Base-by-base conservation (phyloP, 805 yeast genomes). In the Ogataea nonfermentans region DNA sequence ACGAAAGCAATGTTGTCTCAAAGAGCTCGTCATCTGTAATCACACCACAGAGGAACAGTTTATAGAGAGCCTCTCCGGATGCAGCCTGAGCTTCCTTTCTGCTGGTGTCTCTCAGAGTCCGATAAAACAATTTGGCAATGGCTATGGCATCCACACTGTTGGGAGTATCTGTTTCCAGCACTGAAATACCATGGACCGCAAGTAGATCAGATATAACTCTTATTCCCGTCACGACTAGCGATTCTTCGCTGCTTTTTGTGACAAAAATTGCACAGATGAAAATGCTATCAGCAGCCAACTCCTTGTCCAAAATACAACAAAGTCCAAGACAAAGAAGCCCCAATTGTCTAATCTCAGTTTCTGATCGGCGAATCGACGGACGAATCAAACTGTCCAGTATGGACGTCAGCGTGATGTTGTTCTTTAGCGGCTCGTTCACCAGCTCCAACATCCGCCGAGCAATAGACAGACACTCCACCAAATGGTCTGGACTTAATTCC, bases 61-160 rank as follows among this genome's bases (percentile, higher is more conserved):
- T 90, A 53, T 90, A 85, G 17, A 90, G 65, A 0, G 95, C 95
- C 54, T 87, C 95, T 0, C 91, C 95, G 8, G 91, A 84, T 1
- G 79, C 70, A 0, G 91, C 80, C 57, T 87, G 96, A 13, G 88
- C 71, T 19, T 73, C 74, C 1, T 85, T 85, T 49, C 75, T 66
- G 4, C 73, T 73, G 41, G 66, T 67, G 47, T 73, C 73, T 53
- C 77, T 74, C 49, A 85, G 65, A 1, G 82, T 74, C 56, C 79
- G 76, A 64, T 80, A 83, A 46, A 84, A 81, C 20, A 86, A 65
- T 55, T 81, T 77, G 44, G 85, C 86, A 41, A 84, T 65, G 0
- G 84, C 79, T 38, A 76, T 62, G 0, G 84, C 71, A 55, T 82
- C 89, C 15, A 80, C 84, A 43, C 78, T 75, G 16, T 73, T 78